A percentile compares a stretch with the other conserved stretches of the same genome.
These are phyloP conservation scores for Fagus sylvatica DNA, from an alignment of 306 rosid genomes.

Conservation along the genomic window DNA sequence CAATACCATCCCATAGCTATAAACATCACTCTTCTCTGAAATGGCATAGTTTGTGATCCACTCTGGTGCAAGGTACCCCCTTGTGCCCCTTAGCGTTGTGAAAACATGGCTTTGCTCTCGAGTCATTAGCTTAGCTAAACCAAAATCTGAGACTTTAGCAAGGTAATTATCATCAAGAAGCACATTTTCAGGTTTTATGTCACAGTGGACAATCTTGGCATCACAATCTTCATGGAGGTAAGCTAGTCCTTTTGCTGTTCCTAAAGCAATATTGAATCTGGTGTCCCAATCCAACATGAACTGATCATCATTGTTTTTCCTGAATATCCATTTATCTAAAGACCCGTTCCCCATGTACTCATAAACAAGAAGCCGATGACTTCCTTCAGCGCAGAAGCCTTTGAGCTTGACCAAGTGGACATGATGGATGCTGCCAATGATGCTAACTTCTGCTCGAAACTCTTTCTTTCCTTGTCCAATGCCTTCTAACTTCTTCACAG, in stretches of 20 bases:
- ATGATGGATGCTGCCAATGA: conserved; percentile 93
- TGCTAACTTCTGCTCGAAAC: conserved; percentile 93
- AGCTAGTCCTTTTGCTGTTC: conserved; percentile 89
- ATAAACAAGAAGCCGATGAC: conserved; percentile 75
- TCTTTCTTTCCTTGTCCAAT: conserved; percentile 96
- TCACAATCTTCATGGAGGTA: conserved; percentile 93
- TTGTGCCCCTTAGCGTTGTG: conserved; percentile 81
- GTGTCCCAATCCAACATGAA: conserved; percentile 73
- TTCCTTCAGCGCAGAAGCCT: conserved; percentile 89
- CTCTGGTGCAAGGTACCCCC: conserved; percentile 93
- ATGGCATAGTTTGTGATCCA: conserved; percentile 96
- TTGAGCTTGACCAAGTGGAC: conserved; percentile 73
- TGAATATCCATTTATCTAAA: conserved; percentile 82
- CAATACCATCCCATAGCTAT: conserved; percentile 88
- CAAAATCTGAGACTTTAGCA: conserved; percentile 91
- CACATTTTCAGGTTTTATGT: conserved; percentile 93
- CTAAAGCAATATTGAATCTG: conserved; percentile 76
- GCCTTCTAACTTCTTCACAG: conserved; percentile 88
- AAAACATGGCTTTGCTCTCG: conserved; percentile 90
- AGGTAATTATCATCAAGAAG: conserved; percentile 71
- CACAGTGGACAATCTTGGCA: conserved; percentile 84
- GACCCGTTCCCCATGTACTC: conserved; percentile 90
- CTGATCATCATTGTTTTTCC: conserved; percentile 43
- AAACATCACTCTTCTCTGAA: conserved; percentile 92
- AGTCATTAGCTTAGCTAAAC: conserved; percentile 85